These are phyloP conservation scores for Astragalus glycyphyllos DNA, from an alignment of 306 rosid species.

Conservation along the genomic window DNA sequence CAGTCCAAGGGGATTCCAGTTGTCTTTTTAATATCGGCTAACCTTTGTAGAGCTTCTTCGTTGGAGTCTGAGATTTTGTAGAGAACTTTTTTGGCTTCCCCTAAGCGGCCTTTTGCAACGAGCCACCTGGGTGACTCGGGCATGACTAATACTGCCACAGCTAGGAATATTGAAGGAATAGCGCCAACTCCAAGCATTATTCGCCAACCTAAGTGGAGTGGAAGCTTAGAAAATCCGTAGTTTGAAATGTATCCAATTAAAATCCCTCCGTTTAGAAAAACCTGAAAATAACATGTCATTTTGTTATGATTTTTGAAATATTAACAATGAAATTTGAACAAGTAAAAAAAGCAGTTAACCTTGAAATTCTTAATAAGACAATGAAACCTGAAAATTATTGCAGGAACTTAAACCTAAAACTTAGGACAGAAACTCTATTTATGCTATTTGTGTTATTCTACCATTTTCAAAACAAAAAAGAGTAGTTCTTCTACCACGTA, in stretches of 20 bases:
- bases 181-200: conserved; percentile 76
- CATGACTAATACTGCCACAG: conserved; percentile 61
- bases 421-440: too few species aligned
- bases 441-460: too few species aligned
- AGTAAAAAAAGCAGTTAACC: too few species aligned
- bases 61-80: conserved; percentile 64
- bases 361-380: too few species aligned
- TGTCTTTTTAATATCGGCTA: conserved; percentile 66
- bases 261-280: conserved; percentile 66
- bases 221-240: conserved; percentile 59
- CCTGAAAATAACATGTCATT: conserved; percentile 39
- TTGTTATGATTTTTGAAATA: too few species aligned
- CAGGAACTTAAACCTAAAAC: too few species aligned
- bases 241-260: conserved; percentile 74
- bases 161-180: conserved; percentile 59
- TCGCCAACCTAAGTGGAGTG: conserved; percentile 65
- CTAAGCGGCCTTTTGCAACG: conserved; percentile 71
- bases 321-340: not conserved
- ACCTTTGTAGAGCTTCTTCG: conserved; percentile 56
- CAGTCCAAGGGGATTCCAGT: conserved; percentile 61
- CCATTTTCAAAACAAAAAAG: too few species aligned
- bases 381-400: too few species aligned
- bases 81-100: conserved; percentile 60
- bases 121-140: conserved; percentile 92
- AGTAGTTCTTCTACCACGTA: too few species aligned